Base-by-base conservation (phyloP, 78 protist genomes). In the Bigelowiella natans region DNA sequence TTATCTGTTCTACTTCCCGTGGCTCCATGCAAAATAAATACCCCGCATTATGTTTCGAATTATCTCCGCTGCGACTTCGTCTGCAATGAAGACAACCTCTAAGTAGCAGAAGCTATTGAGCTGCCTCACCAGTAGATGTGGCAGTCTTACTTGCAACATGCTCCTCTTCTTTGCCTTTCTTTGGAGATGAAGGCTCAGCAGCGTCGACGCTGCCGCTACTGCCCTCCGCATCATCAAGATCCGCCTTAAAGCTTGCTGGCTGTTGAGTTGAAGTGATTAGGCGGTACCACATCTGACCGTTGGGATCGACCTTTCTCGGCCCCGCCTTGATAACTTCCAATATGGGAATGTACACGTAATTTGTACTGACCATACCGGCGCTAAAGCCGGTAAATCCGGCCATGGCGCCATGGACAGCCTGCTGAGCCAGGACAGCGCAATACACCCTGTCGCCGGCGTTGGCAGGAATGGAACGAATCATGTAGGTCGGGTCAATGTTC, bases 381-480 rank as follows among this genome's bases (percentile, higher is more conserved):
- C 73, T 51, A 18, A 51, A 51, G 34, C 73, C 73, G 7, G 73
- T 51, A 51, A 26, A 51, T 7, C 73, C 73, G 18, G 73, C 73
- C 73, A 51, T 51, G 73, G 73, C 73, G 7, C 73, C 73, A 51
- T 51, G 73, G 18, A 51, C 73, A 18, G 73, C 73, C 18, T 51
- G 73, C 73, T 51, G 73, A 7, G 73, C 7, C 7, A 51, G 73
- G 18, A 51, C 73, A 18, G 73, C 18, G 73, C 73, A 51, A 51
- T 51, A 51, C 34, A 51, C 73, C 73, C 18, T 51, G 11, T 83
- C 86, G 2, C 38, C 86, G 11, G 86, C 86, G 11, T 83, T 83
- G 2, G 86, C 86, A 7, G 86, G 86, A 83, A 83, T 28, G 38
- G 86, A 83, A 26, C 86, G 86, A 83, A 83, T 83, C 86, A 83